phyloP scores from a whole-genome alignment of 768 basidiomycete genomes.

The Boletus patriciae region DNA sequence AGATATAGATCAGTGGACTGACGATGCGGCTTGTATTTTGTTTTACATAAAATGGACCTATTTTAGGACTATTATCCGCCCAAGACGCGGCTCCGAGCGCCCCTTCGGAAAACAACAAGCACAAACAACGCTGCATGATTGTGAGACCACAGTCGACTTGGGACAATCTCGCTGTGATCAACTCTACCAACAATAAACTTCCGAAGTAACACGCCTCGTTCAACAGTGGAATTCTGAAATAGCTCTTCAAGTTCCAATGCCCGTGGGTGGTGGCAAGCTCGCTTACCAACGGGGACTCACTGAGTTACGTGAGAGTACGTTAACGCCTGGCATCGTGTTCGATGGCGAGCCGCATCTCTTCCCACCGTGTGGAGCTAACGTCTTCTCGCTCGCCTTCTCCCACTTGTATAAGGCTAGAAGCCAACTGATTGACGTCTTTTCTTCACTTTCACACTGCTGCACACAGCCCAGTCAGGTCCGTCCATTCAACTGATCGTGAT shows the following conservation, averaged over 20 bases:
- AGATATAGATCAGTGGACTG: no score
- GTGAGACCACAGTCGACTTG: neutral
- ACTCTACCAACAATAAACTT: no score
- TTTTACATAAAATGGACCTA: no score
- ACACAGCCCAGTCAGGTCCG: neutral
- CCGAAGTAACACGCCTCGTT: no score
- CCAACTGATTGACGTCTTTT: slow-evolving; percentile 8
- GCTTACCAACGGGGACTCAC: neutral
- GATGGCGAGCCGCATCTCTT: neutral
- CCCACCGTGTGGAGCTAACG: neutral
- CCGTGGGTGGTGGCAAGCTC: neutral
- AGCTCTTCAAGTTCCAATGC: neutral
- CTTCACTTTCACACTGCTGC: neutral
- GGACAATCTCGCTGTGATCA: neutral
- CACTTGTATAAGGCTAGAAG: neutral
- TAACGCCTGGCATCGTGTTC: slow-evolving; percentile 5
- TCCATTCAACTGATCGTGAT: slow-evolving; percentile 27
- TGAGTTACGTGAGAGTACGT: slow-evolving; percentile 16
- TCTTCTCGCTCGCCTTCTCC: slow-evolving; percentile 4
- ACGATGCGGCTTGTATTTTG: no score
- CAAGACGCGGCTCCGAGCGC: no score
- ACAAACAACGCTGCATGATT: neutral
- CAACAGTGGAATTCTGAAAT: neutral
- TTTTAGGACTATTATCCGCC: no score
- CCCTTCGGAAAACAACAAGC: neutral